Percentiles rank a stretch among this genome's conserved stretches.
Evolutionary conservation across 208 protist species (phyloP).

Genomic region (Crithidia thermophila): DNA sequence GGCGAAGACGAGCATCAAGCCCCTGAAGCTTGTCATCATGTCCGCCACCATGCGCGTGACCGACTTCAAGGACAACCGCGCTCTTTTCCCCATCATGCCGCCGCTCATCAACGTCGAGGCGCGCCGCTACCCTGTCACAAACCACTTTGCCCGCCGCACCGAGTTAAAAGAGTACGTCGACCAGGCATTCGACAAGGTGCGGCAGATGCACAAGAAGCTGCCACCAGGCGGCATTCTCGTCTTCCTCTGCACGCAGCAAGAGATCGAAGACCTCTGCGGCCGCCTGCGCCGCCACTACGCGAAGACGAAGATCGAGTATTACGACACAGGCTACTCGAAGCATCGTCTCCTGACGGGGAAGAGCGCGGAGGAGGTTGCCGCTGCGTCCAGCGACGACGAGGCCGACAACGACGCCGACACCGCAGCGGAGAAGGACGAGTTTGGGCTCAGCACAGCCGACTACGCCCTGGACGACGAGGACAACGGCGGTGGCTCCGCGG

Average conservation of each 20-base stretch:
- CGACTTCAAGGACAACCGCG: conserved; percentile 95
- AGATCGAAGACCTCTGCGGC: conserved; percentile 93
- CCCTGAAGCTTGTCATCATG: conserved; percentile 93
- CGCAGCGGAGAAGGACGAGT: conserved; percentile 34
- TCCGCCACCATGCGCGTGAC: conserved; percentile 93
- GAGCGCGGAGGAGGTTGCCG: conserved; percentile 46
- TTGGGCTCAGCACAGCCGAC: conserved; percentile 35
- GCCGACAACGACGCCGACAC: conserved; percentile 10
- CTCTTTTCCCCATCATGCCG: conserved; percentile 95
- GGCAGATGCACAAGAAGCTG: conserved; percentile 97
- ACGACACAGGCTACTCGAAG: conserved; percentile 79
- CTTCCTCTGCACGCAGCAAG: conserved; percentile 97
- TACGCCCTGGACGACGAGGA: conserved; percentile 58
- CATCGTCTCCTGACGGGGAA: conserved; percentile 45
- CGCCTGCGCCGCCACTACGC: conserved; percentile 85
- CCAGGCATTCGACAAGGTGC: conserved; percentile 94
- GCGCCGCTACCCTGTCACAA: conserved; percentile 97
- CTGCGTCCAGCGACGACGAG: conserved; percentile 26
- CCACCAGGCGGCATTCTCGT: conserved; percentile 97
- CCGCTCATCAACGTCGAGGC: conserved; percentile 96
- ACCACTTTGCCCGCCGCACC: conserved; percentile 96
- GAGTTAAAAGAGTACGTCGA: conserved; percentile 94
- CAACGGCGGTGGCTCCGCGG: conserved; percentile 3
- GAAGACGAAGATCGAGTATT: conserved; percentile 86
- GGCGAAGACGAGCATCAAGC: conserved; percentile 63